Evolutionary conservation across 2,329 filamentous ascomycete species (phyloP), one percentile per base, ranked within the genome.

Genomic region (Cordyceps fumosorosea): DNA sequence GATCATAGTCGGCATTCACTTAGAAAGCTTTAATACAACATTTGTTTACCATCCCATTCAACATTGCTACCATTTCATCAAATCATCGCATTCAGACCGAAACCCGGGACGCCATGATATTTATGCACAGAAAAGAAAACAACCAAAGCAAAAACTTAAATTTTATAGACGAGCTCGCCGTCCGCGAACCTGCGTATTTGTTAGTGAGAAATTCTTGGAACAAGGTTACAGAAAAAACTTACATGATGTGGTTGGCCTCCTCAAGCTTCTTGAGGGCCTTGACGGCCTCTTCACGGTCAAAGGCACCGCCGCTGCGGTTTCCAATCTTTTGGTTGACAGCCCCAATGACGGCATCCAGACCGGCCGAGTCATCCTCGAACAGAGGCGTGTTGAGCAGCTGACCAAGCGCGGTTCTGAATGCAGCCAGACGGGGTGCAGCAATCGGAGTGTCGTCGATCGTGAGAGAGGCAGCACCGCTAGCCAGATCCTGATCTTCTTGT

Each of bases 191-290:
- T 62, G 6, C 37, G 1, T 42, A 18, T 22, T 5, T 42, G 66
- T 72, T 66, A 74, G 68, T 53, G 8, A 62, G 20, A n/a, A 24
- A 12, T 44, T 24, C 14, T 5, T 60, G 18, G 16, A 22, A n/a
- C 24, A 24, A 56, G 55, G 26, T 42, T 32, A 24, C 10, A 32
- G 26, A 24, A 20, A 12, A 55, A 61, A 86, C 90, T 84, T 79
- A 93, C 93, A 99, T 99, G 71, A 99, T 87, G 78, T 93, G 88
- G 74, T 97, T 97, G 68, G 83, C 80, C 66, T 90, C 87, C 69
- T 91, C 88, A 85, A 99, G 87, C 72, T 83, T 86, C 74, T 85
- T 85, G 62, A 99, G 78, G 51, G 91, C 93, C 73, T 88, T 84
- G 63, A 89, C 78, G 0, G 89, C 91, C 75, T 99, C 95, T 0